Evolutionary conservation across 495 filamentous ascomycete genomes (phyloP), one percentile per base, ranked within the genome.

Genomic region (Podospora fimiseda): DNA sequence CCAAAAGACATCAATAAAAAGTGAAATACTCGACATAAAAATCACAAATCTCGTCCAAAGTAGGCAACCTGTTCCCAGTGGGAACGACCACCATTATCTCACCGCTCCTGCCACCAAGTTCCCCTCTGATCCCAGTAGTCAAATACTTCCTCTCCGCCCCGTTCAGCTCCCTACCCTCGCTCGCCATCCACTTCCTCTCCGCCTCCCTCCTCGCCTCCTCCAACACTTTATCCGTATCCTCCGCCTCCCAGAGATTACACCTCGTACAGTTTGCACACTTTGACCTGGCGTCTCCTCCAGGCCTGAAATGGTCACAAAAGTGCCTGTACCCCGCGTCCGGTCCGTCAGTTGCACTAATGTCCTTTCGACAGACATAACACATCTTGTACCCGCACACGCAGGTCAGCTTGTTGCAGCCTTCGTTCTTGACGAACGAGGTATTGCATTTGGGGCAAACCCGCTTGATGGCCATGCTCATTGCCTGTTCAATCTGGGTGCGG

Each of bases 341-440:
- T 1, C 75, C 74, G 53, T 78, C 77, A 48, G 70, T 74, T 9
- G 68, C 72, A 41, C 71, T 73, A 45, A 81, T 79, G 59, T 81
- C 75, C 58, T 77, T 77, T 21, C 87, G 85, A 63, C 88, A 95
- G 38, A 95, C 79, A 55, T 95, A 96, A 71, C 93, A 98, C 93
- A 98, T 98, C 53, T 85, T 84, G 69, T 96, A 98, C 0, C 93
- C 91, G 66, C 93, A 98, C n/a, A 88, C 79, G 65, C 93, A 98
- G n/a, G 87, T 91, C 14, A 98, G 70, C 67, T 96, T 96, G 71
- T 98, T 98, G 76, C 93, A 98, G 54, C 93, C 93, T 27, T 85
- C 83, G 2, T 79, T 82, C 63, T 96, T 96, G 67, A 98, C 86
- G 62, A 98, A 96, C 14, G 86, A 88, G 20, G 90, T 83, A 52